These are phyloP conservation scores for Xylaria sp. DNA, from an alignment of 2,329 filamentous ascomycete species.

Conservation along the genomic window DNA sequence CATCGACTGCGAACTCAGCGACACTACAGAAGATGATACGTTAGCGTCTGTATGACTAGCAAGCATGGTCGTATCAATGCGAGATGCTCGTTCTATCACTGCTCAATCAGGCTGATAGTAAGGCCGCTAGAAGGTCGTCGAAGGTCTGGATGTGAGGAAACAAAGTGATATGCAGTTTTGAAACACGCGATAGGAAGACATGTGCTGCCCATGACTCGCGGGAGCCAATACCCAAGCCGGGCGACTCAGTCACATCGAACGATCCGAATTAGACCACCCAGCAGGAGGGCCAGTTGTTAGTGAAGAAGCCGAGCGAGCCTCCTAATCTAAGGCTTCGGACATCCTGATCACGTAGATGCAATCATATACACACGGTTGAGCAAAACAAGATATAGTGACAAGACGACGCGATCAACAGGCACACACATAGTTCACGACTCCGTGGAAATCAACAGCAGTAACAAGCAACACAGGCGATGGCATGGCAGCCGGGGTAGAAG, in stretches of 20 bases:
- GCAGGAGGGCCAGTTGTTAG: constrained; percentile 18
- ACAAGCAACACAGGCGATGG: constrained; percentile 19
- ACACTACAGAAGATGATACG: constrained; percentile 34
- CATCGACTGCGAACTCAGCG: constrained; percentile 28
- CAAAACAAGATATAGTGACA: constrained; percentile 34
- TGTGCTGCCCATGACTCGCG: constrained; percentile 43
- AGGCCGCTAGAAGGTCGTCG: constrained; percentile 33
- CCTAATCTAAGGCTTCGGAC: constrained; percentile 8
- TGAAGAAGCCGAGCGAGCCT: not conserved
- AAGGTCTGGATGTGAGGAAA: constrained; percentile 29
- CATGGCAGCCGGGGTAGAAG: not conserved
- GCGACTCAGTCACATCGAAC: constrained; percentile 26
- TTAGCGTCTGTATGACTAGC: constrained; percentile 38
- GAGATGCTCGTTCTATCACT: constrained; percentile 36
- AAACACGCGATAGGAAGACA: constrained; percentile 31
- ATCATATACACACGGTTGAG: constrained; percentile 38
- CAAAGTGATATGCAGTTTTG: constrained; percentile 30
- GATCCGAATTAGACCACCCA: constrained; percentile 9
- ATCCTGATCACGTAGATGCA: constrained; percentile 35
- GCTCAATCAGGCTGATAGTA: constrained; percentile 20
- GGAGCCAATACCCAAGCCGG: constrained; percentile 30
- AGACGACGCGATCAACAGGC: constrained; percentile 35
- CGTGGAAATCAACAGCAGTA: constrained; percentile 27
- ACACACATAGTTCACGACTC: constrained; percentile 39
- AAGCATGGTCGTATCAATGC: constrained; percentile 29